A percentile compares a stretch with the other conserved stretches of the same genome.
Conservation (phyloP, 805 yeast species). For the Danielia oregonensis region DNA sequence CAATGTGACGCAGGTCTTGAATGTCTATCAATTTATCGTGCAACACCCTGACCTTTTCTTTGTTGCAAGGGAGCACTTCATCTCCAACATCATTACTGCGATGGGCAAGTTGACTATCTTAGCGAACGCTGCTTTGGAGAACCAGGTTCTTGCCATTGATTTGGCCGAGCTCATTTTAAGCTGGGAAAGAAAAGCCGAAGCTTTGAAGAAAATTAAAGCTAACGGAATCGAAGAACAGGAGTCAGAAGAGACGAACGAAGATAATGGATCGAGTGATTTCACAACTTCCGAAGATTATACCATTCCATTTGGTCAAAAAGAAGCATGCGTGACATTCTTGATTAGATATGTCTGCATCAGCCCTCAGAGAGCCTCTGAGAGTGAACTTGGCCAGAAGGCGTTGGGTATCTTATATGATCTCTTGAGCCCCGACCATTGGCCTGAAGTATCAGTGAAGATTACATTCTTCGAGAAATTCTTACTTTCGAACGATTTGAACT, state of each 20-base stretch:
- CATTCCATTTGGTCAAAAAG: constrained; percentile 76
- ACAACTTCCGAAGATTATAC: constrained; percentile 48
- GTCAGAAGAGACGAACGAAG: constrained; percentile 1
- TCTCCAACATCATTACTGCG: constrained; percentile 83
- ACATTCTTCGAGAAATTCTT: constrained; percentile 85
- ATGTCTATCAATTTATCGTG: constrained; percentile 84
- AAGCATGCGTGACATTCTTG: constrained; percentile 84
- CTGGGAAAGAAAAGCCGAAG: constrained; percentile 69
- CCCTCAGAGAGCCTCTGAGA: constrained; percentile 79
- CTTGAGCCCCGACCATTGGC: constrained; percentile 73
- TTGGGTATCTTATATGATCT: constrained; percentile 71
- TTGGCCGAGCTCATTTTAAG: constrained; percentile 77
- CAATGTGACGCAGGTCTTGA: constrained; percentile 79
- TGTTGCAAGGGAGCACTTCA: constrained; percentile 82
- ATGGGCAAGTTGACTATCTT: constrained; percentile 85
- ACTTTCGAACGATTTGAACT: constrained; percentile 68
- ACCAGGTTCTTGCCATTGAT: constrained; percentile 83
- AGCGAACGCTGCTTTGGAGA: constrained; percentile 74
- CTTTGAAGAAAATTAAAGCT: constrained; percentile 8
- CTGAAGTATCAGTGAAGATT: constrained; percentile 82
- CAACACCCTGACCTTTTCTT: constrained; percentile 82
- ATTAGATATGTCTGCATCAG: constrained; percentile 85
- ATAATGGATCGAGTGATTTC: constrained; percentile 25
- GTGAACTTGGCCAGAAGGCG: constrained; percentile 77
- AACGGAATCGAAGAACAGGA: constrained; percentile 1